These are phyloP conservation scores for Hypoxylon sp. DNA, from an alignment of 2,329 filamentous ascomycete genomes.

Conservation along the genomic window DNA sequence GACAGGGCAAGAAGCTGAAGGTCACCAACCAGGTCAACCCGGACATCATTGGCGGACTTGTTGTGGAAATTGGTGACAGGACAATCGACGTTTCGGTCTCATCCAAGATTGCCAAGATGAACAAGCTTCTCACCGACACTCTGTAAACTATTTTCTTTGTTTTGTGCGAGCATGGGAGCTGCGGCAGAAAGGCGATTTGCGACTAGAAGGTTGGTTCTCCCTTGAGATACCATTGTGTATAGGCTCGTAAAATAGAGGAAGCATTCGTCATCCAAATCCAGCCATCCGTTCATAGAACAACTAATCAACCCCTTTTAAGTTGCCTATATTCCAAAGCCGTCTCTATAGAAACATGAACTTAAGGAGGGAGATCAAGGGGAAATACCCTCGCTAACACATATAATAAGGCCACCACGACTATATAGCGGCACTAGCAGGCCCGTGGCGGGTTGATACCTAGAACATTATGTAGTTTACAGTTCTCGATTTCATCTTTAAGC, in stretches of 20 bases:
- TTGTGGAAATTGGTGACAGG: conserved; percentile 97
- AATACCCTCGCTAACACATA: too few species aligned
- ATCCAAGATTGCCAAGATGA: conserved; percentile 95
- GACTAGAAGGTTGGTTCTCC: conserved; percentile 42
- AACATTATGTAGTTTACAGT: too few species aligned
- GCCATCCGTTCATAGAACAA: conserved; percentile 23
- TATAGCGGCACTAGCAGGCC: too few species aligned
- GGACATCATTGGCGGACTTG: conserved; percentile 91
- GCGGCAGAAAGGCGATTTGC: conserved; percentile 40
- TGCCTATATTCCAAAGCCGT: neutral
- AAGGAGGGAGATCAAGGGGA: too few species aligned
- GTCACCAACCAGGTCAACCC: conserved; percentile 95
- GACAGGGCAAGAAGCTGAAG: conserved; percentile 97
- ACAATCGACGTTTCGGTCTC: conserved; percentile 98
- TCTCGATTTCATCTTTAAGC: too few species aligned
- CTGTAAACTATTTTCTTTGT: conserved; percentile 77
- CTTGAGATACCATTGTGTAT: conserved; percentile 50
- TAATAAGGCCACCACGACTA: too few species aligned
- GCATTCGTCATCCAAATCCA: conserved; percentile 45
- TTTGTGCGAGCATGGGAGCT: conserved; percentile 33
- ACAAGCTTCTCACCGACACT: conserved; percentile 97
- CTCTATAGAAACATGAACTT: too few species aligned
- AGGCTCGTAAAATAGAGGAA: conserved; percentile 53
- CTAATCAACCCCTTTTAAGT: conserved; percentile 18
- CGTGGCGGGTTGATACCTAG: too few species aligned